Evolutionary conservation across 2,329 filamentous ascomycete genomes (phyloP).

Genomic region (Clonostachys chloroleuca): DNA sequence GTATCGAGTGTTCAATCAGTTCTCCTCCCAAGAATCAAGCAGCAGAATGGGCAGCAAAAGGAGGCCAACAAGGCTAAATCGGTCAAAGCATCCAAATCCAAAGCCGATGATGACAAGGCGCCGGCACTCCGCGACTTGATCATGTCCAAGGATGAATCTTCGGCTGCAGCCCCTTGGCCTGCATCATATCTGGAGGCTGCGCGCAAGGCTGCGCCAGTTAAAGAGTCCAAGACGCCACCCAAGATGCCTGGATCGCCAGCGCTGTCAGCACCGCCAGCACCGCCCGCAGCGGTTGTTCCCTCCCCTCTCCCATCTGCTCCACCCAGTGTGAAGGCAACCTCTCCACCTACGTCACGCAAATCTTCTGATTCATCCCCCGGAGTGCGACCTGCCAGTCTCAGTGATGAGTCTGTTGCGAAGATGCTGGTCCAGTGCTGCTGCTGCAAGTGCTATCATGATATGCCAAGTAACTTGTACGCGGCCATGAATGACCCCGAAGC

Average conservation of each 20-base stretch:
- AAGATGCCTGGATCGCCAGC: constrained; percentile 13
- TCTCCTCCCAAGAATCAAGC: constrained; percentile 29
- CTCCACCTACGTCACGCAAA: not conserved
- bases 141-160: constrained; percentile 11
- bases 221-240: not conserved
- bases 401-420: constrained; percentile 46
- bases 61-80: constrained; percentile 11
- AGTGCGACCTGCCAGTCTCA: not conserved
- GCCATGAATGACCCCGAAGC: constrained; percentile 58
- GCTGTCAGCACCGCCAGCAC: not conserved
- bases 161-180: constrained; percentile 5
- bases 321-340: not conserved
- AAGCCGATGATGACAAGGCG: not conserved
- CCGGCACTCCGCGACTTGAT: constrained; percentile 2
- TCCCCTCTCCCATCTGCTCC: not conserved
- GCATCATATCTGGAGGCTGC: constrained; percentile 13
- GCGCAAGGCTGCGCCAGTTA: constrained; percentile 5
- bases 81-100: not conserved
- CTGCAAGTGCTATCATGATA: constrained; percentile 62
- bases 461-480: constrained; percentile 60
- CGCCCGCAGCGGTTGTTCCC: not conserved
- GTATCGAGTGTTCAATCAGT: constrained; percentile 11
- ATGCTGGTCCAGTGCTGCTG: constrained; percentile 62
- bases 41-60: constrained; percentile 26
- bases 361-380: not conserved